phyloP scores from a whole-genome alignment of 179 eudicot genomes.

The Camellia oleifera region DNA sequence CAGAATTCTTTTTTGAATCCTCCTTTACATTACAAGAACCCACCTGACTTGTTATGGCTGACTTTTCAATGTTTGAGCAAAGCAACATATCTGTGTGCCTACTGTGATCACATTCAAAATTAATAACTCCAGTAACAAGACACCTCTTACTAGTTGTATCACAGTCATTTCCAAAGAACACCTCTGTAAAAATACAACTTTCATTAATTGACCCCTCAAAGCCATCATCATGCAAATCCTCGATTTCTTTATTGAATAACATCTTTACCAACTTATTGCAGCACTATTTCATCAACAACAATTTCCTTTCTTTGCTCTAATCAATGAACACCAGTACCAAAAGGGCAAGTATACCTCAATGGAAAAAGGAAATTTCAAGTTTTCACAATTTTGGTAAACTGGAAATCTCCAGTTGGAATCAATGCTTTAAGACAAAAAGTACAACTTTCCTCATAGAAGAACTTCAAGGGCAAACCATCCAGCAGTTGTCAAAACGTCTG shows the following conservation, averaged over 20 bases:
- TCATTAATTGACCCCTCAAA: slow-evolving; percentile 69
- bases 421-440: neutral
- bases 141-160: slow-evolving; percentile 32
- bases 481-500: neutral
- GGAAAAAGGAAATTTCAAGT: neutral
- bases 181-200: slow-evolving; percentile 51
- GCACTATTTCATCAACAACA: neutral
- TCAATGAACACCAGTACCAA: slow-evolving; percentile 5
- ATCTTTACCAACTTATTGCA: slow-evolving; percentile 21
- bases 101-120: slow-evolving; percentile 26
- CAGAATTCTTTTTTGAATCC: slow-evolving; percentile 30
- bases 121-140: slow-evolving; percentile 39
- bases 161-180: slow-evolving; percentile 52
- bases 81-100: slow-evolving; percentile 33
- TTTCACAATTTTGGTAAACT: neutral
- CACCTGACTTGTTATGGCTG: slow-evolving; percentile 53
- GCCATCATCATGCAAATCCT: slow-evolving; percentile 60
- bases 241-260: slow-evolving; percentile 38
- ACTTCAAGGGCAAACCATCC: neutral
- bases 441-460: neutral
- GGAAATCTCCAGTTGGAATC: neutral
- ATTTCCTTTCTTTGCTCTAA: slow-evolving; percentile 9
- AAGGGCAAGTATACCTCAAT: neutral
- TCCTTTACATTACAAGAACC: slow-evolving; percentile 38
- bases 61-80: slow-evolving; percentile 47